Evolutionary conservation across 148 eudicot genomes (phyloP), one percentile per base, ranked within the genome.

Genomic region (Fagopyrum esculentum): DNA sequence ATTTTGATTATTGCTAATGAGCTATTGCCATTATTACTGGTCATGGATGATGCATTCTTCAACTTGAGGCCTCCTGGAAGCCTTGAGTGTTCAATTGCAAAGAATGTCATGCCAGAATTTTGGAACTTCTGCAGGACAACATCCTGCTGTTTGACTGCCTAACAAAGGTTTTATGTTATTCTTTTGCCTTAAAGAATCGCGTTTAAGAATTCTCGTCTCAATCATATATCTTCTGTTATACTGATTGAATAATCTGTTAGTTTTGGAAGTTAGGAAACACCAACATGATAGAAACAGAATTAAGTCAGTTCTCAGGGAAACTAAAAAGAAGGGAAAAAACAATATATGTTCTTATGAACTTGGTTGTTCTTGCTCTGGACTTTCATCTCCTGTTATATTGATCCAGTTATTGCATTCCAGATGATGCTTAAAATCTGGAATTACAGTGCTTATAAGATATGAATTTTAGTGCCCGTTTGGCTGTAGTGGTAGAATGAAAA

Each of bases 91-190:
- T 52, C 76, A 72, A 78, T 69, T 82, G 80, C 78, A 73, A 87
- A 79, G 86, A 79, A 82, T 87, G 82, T 79, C 73, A 78, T 72
- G 80, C 84, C 82, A 80, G 83, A 80, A 81, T 76, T 76, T 47
- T 61, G 80, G 76, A 78, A 80, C 82, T 81, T 75, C 80, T 48
- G 30, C 80, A 75, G 72, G 80, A 75, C 77, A 78, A 75, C 77
- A 79, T 73, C 76, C 64, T 63, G 76, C 73, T 72, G 10, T 78
- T 11, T 78, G 76, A 73, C 79, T 78, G 76, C 85, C 75, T 74
- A 51, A 10, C 19, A 77, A 84, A 87, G 82, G 83, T 84, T 82
- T 54, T 70, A 22, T 71, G 74, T 80, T 63, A 69, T 55, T 73
- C 74, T 75, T 79, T 86, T 81, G 17, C 46, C 78, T 82, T 75